Evolutionary conservation across 495 filamentous ascomycete genomes (phyloP).

Genomic region (Achaetomiella virescens): DNA sequence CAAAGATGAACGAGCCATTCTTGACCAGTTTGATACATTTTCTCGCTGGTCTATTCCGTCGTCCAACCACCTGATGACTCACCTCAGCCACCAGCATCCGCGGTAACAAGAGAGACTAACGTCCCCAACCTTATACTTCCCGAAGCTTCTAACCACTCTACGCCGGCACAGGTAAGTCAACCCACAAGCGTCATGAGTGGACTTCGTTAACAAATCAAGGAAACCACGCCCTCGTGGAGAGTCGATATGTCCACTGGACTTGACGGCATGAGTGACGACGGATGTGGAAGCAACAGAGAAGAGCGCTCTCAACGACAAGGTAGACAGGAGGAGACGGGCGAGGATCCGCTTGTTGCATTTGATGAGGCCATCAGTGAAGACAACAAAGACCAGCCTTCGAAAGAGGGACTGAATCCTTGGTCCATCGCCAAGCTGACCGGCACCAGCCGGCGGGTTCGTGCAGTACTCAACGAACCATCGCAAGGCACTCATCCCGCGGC

Average conservation of each 20-base stretch:
- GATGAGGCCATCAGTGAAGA: background rate
- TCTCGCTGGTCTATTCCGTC: slow-evolving; percentile 37
- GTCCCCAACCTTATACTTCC: too few relatives aligned
- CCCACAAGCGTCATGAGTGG: background rate
- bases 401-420: slow-evolving; percentile 26
- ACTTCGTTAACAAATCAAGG: background rate
- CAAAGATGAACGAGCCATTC: slow-evolving; percentile 49
- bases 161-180: background rate
- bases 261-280: slow-evolving; percentile 8
- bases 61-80: background rate
- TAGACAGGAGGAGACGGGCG: background rate
- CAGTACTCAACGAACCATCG: background rate
- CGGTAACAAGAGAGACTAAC: background rate
- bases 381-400: background rate
- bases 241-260: slow-evolving; percentile 20
- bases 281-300: too few relatives aligned
- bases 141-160: background rate
- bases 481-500: background rate
- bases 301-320: background rate
- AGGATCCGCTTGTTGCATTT: background rate
- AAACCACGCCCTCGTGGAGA: slow-evolving; percentile 8
- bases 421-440: slow-evolving; percentile 17
- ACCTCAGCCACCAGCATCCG: background rate
- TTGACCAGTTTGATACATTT: slow-evolving; percentile 45
- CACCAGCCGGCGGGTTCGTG: background rate